Percentiles rank a stretch among this genome's conserved stretches.
phyloP scores from a whole-genome alignment of 768 basidiomycete species.

The Termitomyces sp. region DNA sequence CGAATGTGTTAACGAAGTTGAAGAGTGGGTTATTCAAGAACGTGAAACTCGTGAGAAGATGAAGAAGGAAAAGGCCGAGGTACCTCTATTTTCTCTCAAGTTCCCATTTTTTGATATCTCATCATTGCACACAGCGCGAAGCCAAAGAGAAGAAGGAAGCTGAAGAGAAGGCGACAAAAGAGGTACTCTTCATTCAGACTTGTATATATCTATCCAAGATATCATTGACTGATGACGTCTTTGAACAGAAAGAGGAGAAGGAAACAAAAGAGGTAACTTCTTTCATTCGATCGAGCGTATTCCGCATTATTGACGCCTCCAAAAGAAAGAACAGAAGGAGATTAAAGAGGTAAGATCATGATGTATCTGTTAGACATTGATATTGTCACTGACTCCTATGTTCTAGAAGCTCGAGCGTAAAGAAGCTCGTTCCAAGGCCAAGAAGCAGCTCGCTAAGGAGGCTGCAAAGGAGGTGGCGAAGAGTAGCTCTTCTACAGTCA shows the following conservation, averaged over 20 bases:
- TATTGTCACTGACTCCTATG: not conserved
- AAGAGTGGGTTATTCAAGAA: conserved; percentile 75
- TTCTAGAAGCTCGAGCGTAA: conserved; percentile 53
- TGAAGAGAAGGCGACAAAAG: conserved; percentile 59
- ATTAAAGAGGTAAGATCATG: conserved; percentile 49
- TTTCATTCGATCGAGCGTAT: not conserved
- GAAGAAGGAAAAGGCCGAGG: conserved; percentile 74
- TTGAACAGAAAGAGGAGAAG: conserved; percentile 37
- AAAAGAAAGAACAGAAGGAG: conserved; percentile 52
- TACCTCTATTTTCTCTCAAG: conserved; percentile 19
- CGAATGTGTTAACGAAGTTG: conserved; percentile 80
- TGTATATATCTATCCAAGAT: not conserved
- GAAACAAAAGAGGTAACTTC: conserved; percentile 42
- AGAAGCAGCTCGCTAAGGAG: conserved; percentile 31
- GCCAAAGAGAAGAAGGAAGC: conserved; percentile 78
- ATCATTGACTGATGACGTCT: conserved; percentile 2
- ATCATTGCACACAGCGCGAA: conserved; percentile 53
- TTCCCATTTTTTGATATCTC: conserved; percentile 12
- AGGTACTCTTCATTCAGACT: conserved; percentile 26
- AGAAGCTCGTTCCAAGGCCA: conserved; percentile 52
- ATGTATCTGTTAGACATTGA: not conserved
- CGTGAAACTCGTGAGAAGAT: conserved; percentile 82
- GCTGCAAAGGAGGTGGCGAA: conserved; percentile 23
- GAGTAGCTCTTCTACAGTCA: conserved; percentile 34
- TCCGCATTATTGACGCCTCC: conserved; percentile 8